A percentile compares a stretch with the other conserved stretches of the same genome.
Conservation (phyloP, 108 stramenopile species). For the Fragilariopsis cylindrus region DNA sequence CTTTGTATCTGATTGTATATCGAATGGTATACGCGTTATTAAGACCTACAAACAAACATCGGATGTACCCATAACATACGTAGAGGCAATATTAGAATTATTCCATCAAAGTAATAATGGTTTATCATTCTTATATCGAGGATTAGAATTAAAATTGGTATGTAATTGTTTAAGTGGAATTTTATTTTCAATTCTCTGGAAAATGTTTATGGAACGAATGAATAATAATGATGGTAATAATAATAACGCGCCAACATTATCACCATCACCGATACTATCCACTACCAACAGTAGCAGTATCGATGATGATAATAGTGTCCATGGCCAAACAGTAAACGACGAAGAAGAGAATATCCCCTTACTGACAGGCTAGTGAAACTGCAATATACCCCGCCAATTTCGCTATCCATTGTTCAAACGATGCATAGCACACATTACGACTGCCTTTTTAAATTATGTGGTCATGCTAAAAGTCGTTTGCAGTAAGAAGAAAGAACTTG, state of each 20-base stretch:
- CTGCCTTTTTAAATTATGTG: too few species aligned
- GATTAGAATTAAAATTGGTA: conserved; percentile 47
- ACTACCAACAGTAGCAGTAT: too few species aligned
- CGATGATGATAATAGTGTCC: too few species aligned
- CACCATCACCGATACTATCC: too few species aligned
- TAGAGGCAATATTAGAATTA: conserved; percentile 43
- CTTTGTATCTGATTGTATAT: conserved; percentile 70
- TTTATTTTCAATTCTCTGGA: conserved; percentile 60
- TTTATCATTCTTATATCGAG: conserved; percentile 48
- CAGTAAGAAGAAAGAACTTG: too few species aligned
- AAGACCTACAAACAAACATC: conserved; percentile 92
- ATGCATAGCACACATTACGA: too few species aligned
- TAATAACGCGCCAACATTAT: background rate
- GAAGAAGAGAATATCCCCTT: too few species aligned
- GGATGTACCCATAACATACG: conserved; percentile 54
- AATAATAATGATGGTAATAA: background rate
- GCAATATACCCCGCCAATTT: too few species aligned
- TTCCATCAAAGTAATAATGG: conserved; percentile 13
- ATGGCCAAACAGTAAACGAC: too few species aligned
- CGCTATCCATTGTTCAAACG: too few species aligned
- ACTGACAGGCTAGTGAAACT: too few species aligned
- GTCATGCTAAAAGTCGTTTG: too few species aligned
- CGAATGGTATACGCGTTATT: conserved; percentile 87
- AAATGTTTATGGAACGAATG: conserved; percentile 18
- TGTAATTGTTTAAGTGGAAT: conserved; percentile 57